phyloP scores from a whole-genome alignment of 495 filamentous ascomycete species.

The Tuber microsphaerosporum region DNA sequence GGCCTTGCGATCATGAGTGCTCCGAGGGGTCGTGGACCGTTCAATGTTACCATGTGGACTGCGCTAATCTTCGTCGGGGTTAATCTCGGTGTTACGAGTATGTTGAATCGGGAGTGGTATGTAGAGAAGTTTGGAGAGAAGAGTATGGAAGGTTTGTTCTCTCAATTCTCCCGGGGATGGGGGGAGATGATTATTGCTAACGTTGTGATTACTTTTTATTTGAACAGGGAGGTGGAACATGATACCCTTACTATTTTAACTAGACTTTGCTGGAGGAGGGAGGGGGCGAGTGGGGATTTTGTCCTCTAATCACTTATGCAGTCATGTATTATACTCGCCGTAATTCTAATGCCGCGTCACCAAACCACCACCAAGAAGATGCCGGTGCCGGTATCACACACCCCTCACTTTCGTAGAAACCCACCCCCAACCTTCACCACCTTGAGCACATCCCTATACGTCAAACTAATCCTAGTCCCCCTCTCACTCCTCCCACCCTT shows the following conservation, averaged over 20 bases:
- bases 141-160: slow-evolving; percentile 61
- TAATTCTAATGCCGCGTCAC: not conserved
- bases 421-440: slow-evolving; percentile 64
- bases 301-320: not conserved
- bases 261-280: not conserved
- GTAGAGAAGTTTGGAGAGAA: slow-evolving; percentile 64
- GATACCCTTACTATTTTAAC: slow-evolving; percentile 69
- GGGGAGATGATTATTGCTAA: not conserved
- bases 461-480: slow-evolving; percentile 70
- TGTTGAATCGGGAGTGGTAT: slow-evolving; percentile 74
- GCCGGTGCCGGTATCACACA: not conserved
- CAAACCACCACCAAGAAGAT: slow-evolving; percentile 3
- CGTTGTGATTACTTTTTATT: not conserved
- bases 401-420: slow-evolving; percentile 17
- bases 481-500: slow-evolving; percentile 55
- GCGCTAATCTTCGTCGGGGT: slow-evolving; percentile 64
- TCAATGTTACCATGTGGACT: slow-evolving; percentile 68
- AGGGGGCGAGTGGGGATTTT: not conserved
- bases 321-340: not conserved
- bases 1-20: slow-evolving; percentile 69
- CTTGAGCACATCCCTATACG: slow-evolving; percentile 86
- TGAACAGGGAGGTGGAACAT: slow-evolving; percentile 64
- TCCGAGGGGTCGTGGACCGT: slow-evolving; percentile 50
- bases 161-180: slow-evolving; percentile 56
- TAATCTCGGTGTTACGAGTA: slow-evolving; percentile 79